Percentiles rank a stretch among this genome's conserved stretches.
phyloP scores from a whole-genome alignment of 768 basidiomycete genomes.

The Lanmaoa pseudosensibilis region DNA sequence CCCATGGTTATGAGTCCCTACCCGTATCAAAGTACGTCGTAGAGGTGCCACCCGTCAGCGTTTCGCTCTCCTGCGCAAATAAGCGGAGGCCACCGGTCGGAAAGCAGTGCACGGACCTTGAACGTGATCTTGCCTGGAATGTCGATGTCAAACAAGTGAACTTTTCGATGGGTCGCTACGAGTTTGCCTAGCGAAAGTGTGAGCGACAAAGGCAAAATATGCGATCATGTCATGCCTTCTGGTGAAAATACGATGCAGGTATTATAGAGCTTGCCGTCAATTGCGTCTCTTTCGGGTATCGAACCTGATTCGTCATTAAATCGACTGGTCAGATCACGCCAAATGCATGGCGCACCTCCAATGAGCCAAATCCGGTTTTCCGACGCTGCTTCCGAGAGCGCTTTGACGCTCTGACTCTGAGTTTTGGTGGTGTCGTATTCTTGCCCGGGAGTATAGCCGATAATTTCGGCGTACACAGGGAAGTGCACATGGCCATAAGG shows the following conservation, averaged over 20 bases:
- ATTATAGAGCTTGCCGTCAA: constrained; percentile 78
- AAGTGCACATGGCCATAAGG: constrained; percentile 82
- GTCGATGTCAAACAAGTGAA: constrained; percentile 97
- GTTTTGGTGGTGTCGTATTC: constrained; percentile 56
- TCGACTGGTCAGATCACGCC: background rate
- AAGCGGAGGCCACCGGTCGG: background rate
- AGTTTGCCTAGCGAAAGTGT: constrained; percentile 62
- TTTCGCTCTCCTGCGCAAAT: constrained; percentile 75
- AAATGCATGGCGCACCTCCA: constrained; percentile 59
- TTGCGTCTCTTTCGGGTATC: constrained; percentile 79
- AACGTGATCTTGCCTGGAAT: constrained; percentile 91
- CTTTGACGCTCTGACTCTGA: constrained; percentile 73
- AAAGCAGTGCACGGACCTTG: constrained; percentile 52
- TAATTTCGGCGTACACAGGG: constrained; percentile 78
- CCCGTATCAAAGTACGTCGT: constrained; percentile 88
- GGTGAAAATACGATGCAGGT: constrained; percentile 91
- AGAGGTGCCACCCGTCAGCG: constrained; percentile 71
- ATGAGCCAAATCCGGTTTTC: constrained; percentile 84
- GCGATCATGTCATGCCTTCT: constrained; percentile 44
- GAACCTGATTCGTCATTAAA: constrained; percentile 57
- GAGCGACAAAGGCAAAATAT: background rate
- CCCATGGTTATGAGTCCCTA: constrained; percentile 28
- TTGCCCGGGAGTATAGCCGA: constrained; percentile 59
- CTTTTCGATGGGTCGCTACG: constrained; percentile 86
- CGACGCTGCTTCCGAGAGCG: constrained; percentile 80